Evolutionary conservation across 2,329 filamentous ascomycete genomes (phyloP).

Genomic region (Clarireedia homoeocarpa): DNA sequence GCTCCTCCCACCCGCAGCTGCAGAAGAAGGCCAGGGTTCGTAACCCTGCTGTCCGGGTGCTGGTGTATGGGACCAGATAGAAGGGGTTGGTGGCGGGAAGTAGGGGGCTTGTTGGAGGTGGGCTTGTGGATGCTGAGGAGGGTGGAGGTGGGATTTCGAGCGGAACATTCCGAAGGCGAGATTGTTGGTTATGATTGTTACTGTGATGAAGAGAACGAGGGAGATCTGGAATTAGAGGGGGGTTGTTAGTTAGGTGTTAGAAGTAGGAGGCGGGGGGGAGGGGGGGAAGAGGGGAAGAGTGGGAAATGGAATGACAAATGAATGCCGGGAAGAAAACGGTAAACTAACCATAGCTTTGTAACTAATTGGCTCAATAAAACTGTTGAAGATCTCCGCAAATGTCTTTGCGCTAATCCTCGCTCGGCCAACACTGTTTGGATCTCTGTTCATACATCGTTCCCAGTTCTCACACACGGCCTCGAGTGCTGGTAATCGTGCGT

Average conservation of each 20-base stretch:
- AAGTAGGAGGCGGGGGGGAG: neutral
- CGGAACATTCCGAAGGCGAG: constrained; percentile 35
- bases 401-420: constrained; percentile 79
- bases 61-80: constrained; percentile 18
- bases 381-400: constrained; percentile 87
- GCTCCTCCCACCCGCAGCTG: neutral
- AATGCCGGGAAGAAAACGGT: neutral
- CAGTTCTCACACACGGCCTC: constrained; percentile 68
- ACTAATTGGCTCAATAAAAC: constrained; percentile 84
- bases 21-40: constrained; percentile 13
- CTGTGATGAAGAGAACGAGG: constrained; percentile 41
- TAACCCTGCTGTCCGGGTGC: constrained; percentile 1
- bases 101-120: constrained; percentile 19
- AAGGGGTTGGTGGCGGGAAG: constrained; percentile 16
- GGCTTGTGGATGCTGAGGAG: constrained; percentile 21
- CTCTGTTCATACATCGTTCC: constrained; percentile 80
- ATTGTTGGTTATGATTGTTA: constrained; percentile 44
- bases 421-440: constrained; percentile 68
- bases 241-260: neutral
- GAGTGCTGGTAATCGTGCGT: constrained; percentile 63
- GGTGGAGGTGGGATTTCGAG: constrained; percentile 14
- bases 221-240: constrained; percentile 35
- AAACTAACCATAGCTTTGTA: constrained; percentile 65
- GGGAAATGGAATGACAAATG: neutral
- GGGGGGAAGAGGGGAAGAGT: neutral